Percentiles rank a stretch among this genome's conserved stretches.
These are phyloP conservation scores for Aegilops speltoides DNA, from an alignment of 176 grass and related monocot species.

Conservation along the genomic window DNA sequence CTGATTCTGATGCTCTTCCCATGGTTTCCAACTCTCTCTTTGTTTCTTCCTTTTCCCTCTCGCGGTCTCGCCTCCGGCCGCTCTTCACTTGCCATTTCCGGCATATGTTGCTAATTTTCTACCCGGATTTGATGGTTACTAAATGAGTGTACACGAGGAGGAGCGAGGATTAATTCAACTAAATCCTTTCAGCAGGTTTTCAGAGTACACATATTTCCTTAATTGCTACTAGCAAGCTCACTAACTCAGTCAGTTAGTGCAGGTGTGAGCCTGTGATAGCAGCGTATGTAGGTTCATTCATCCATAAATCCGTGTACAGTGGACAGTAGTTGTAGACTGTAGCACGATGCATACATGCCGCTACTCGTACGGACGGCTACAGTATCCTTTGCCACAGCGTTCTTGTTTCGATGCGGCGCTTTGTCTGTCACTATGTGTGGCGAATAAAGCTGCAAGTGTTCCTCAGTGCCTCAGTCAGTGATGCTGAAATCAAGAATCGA, in stretches of 20 bases:
- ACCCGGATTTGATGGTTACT: not conserved
- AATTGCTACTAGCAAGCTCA: not conserved
- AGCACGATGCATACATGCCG: not conserved
- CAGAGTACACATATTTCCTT: not conserved
- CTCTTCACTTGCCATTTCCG: not conserved
- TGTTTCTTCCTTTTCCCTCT: not conserved
- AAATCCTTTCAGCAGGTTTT: not conserved
- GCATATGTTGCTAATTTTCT: not conserved
- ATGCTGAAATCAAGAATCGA: conserved; percentile 1
- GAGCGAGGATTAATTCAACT: not conserved
- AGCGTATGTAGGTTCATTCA: not conserved
- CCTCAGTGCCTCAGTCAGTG: not conserved
- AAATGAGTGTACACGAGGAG: not conserved
- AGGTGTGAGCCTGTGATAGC: not conserved
- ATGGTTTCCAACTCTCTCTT: not conserved
- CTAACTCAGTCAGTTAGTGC: not conserved
- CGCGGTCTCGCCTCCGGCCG: too few species aligned
- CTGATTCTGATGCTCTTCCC: not conserved
- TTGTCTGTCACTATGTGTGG: conserved; percentile 10
- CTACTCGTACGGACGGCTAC: not conserved
- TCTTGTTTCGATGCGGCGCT: not conserved
- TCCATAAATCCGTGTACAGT: not conserved
- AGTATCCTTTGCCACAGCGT: not conserved
- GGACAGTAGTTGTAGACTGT: not conserved
- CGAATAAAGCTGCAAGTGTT: conserved; percentile 13